Base-by-base conservation (phyloP, 1,139 yeast genomes). In the Sugiyamaella xylanicola region DNA sequence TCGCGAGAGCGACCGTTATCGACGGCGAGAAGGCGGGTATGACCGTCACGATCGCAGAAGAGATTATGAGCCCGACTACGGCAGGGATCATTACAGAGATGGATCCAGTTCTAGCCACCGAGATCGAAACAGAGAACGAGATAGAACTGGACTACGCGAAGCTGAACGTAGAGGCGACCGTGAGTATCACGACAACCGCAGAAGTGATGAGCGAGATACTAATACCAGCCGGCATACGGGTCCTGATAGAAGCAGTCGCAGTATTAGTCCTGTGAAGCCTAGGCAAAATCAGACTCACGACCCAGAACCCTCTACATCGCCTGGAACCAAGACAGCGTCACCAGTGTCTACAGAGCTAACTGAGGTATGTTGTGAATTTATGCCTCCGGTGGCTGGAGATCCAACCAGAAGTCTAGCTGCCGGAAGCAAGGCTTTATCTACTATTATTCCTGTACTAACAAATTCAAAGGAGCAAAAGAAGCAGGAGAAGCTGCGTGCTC, bases 401-500 rank as follows among this genome's bases (percentile, higher is more conserved):
- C n/a, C n/a, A n/a, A n/a, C n/a, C n/a, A n/a, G n/a, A n/a, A n/a
- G n/a, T n/a, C n/a, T n/a, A n/a, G n/a, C n/a, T n/a, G n/a, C 21
- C n/a, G 13, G 2, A 25, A 21, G 36, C 16, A 43, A 43, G 11
- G 15, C n/a, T n/a, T n/a, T n/a, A n/a, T n/a, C n/a, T n/a, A n/a
- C n/a, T 37, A 8, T 27, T 2, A 9, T 4, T 8, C 4, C 21
- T 35, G 9, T 35, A 32, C 40, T 45, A 45, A 45, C 48, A 17
- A n/a, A 32, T 3, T 2, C 21, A 5, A 19, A 48, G 51, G 51
- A 48, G 1, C 45, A 48, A 21, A 25, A 48, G 22, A 61, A 58
- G 51, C 63, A 68, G 58, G 65, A 69, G 59, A 63, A 68, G 60
- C 62, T 61, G 54, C 66, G 68, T 48, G 70, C 67, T 54, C 65